Percentiles rank a stretch among this genome's conserved stretches.
Evolutionary conservation across 441 rosid species (phyloP).

Genomic region (Manihot esculenta): DNA sequence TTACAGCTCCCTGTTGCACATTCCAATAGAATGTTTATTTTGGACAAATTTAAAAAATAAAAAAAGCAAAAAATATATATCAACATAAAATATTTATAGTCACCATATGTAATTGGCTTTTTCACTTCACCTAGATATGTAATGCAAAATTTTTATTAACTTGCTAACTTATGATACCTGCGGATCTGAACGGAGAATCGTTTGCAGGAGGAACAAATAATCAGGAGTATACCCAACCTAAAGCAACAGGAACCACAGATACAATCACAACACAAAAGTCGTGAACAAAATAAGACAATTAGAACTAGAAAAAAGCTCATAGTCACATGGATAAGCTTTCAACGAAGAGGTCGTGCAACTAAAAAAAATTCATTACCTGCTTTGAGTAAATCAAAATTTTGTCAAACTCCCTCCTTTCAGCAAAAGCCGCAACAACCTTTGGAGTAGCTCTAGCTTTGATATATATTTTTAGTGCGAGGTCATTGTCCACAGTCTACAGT

Average conservation of each 20-base stretch:
- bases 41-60: not conserved
- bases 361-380: constrained; percentile 59
- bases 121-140: not conserved
- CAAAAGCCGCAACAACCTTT: constrained; percentile 99
- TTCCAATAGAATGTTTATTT: not conserved
- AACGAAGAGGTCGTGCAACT: not conserved
- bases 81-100: not conserved
- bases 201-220: constrained; percentile 98
- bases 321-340: not conserved
- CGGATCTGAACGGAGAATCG: constrained; percentile 96
- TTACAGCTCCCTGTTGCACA: constrained; percentile 87
- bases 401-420: constrained; percentile 99
- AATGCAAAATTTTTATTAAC: not conserved
- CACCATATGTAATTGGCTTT: not conserved
- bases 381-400: constrained; percentile 95
- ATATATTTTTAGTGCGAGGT: constrained; percentile 94
- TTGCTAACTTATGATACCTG: constrained; percentile 62
- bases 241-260: constrained; percentile 22
- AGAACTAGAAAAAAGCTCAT: not conserved
- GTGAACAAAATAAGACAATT: not conserved
- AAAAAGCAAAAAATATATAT: constrained; percentile 10
- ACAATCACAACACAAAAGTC: not conserved
- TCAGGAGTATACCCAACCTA: constrained; percentile 99
- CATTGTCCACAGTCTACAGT: constrained; percentile 98
- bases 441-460: constrained; percentile 99